These are phyloP conservation scores for Sporobolomyces pararoseus DNA, from an alignment of 768 basidiomycete species.

Conservation along the genomic window DNA sequence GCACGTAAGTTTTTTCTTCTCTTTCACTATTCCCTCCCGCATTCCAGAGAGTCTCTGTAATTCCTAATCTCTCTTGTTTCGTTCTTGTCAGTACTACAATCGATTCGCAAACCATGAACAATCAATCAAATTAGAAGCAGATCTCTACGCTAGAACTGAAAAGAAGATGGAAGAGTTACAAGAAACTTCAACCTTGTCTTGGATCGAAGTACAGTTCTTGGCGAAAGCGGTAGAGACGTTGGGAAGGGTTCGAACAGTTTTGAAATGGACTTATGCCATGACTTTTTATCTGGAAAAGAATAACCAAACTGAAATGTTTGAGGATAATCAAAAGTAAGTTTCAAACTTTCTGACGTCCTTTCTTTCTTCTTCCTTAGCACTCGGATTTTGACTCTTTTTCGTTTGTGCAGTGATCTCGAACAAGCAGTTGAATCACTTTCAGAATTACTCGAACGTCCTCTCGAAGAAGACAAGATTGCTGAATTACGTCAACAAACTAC, in stretches of 20 bases:
- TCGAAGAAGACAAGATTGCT: slow-evolving; percentile 78
- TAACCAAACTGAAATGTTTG: slow-evolving; percentile 91
- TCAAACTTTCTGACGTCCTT: background rate
- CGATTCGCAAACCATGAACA: slow-evolving; percentile 99
- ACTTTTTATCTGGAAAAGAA: slow-evolving; percentile 88
- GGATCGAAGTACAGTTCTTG: slow-evolving; percentile 99
- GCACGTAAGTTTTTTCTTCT: slow-evolving; percentile 62
- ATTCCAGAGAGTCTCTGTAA: too few relatives aligned
- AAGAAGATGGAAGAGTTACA: slow-evolving; percentile 99
- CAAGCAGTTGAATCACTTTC: slow-evolving; percentile 91
- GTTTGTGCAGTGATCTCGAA: slow-evolving; percentile 70
- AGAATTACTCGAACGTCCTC: slow-evolving; percentile 83
- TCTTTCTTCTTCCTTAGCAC: background rate
- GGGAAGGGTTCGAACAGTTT: slow-evolving; percentile 70
- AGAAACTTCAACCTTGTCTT: slow-evolving; percentile 79
- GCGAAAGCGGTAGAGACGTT: slow-evolving; percentile 90
- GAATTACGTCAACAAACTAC: slow-evolving; percentile 84
- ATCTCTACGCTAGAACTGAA: slow-evolving; percentile 90
- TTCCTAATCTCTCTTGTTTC: too few relatives aligned
- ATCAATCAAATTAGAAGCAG: slow-evolving; percentile 90
- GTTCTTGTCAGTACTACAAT: slow-evolving; percentile 98
- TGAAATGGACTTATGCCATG: slow-evolving; percentile 99
- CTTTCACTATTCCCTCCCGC: background rate
- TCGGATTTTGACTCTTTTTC: slow-evolving; percentile 14
- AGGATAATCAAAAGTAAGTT: slow-evolving; percentile 85